phyloP scores from a whole-genome alignment of 192 early-diverging fungal species.

The Linnemannia zychae region DNA sequence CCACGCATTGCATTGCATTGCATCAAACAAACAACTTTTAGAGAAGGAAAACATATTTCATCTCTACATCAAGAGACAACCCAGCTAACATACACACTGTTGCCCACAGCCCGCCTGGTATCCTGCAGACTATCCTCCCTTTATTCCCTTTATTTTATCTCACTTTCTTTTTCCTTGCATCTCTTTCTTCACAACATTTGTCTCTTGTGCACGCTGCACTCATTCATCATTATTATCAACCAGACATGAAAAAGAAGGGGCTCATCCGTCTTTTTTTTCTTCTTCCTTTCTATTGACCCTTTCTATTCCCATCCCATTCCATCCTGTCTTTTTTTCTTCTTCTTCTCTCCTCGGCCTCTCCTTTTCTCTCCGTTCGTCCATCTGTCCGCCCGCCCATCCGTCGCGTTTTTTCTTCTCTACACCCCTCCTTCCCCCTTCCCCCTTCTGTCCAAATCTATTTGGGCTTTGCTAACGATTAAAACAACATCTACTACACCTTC shows the following conservation, averaged over 20 bases:
- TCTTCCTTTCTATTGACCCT: not conserved
- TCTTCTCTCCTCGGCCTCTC: not conserved
- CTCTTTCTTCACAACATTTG: too few species aligned
- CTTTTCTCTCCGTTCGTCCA: not conserved
- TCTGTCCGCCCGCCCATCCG: not conserved
- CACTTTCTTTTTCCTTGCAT: not conserved
- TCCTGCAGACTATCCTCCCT: not conserved
- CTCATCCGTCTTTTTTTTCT: not conserved
- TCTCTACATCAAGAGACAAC: not conserved
- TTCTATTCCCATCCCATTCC: slow-evolving; percentile 7
- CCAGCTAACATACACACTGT: too few species aligned
- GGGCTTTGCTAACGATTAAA: not conserved
- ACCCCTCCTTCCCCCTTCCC: not conserved
- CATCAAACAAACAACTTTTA: not conserved
- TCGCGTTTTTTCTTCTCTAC: not conserved
- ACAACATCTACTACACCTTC: not conserved
- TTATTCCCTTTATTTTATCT: not conserved
- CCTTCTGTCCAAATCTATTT: not conserved
- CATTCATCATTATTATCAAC: not conserved
- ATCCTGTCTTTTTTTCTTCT: not conserved
- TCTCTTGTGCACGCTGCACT: not conserved
- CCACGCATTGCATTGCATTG: not conserved
- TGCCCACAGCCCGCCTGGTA: too few species aligned
- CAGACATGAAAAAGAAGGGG: not conserved
- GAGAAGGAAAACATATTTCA: not conserved